phyloP scores from a whole-genome alignment of 345 rosid species.

The Ailanthus altissimus region DNA sequence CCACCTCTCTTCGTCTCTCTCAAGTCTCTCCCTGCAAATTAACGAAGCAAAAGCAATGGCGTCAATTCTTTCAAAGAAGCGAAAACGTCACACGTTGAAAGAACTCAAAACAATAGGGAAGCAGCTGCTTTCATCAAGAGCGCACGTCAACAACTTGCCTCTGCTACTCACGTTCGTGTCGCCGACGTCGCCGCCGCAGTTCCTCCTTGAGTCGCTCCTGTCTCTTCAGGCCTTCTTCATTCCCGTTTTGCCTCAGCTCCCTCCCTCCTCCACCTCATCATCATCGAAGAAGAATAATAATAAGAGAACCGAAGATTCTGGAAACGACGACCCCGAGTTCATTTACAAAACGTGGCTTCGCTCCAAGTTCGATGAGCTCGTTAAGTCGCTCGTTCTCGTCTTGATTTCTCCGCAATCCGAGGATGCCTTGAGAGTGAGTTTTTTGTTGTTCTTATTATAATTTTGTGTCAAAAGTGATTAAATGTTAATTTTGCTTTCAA shows the following conservation, averaged over 20 bases:
- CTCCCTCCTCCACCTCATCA: constrained; percentile 41
- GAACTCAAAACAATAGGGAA: constrained; percentile 65
- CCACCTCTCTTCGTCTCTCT: background rate
- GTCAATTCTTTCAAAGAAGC: constrained; percentile 39
- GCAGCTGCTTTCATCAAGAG: constrained; percentile 73
- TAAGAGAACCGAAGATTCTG: constrained; percentile 11
- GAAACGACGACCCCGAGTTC: constrained; percentile 43
- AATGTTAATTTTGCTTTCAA: background rate
- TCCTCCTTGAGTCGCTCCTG: constrained; percentile 77
- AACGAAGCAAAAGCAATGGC: constrained; percentile 43
- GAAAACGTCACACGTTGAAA: constrained; percentile 41
- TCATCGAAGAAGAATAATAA: constrained; percentile 16
- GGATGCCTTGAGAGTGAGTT: constrained; percentile 54
- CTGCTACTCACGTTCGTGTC: constrained; percentile 68
- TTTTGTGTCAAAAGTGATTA: background rate
- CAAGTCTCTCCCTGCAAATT: background rate
- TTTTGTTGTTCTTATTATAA: background rate
- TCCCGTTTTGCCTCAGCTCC: constrained; percentile 74
- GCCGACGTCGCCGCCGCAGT: constrained; percentile 59
- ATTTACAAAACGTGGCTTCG: constrained; percentile 80
- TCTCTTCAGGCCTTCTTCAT: constrained; percentile 90
- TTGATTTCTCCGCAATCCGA: constrained; percentile 48
- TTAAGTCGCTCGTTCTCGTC: constrained; percentile 50
- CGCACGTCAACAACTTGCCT: constrained; percentile 80
- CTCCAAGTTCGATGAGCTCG: constrained; percentile 74